Evolutionary conservation across 768 basidiomycete genomes (phyloP), one percentile per base, ranked within the genome.

Genomic region (Phaeotremella skinneri): DNA sequence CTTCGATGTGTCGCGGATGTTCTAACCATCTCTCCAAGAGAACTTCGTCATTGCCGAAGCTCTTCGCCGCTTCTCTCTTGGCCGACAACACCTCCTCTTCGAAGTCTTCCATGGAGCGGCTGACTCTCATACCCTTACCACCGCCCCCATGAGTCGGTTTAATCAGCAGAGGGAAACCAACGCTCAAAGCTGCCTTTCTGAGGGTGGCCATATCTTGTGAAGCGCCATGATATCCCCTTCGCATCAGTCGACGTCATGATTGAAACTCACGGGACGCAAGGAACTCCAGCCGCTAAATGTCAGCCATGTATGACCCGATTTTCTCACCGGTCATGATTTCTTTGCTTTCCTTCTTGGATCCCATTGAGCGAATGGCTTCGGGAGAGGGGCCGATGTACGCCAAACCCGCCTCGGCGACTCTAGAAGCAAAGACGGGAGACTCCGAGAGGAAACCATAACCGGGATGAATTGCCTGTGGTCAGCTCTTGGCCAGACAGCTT

Each of bases 91-190:
- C 80, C 2, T 88, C 87, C 61, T 91, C 89, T 61, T 82, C 78
- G 67, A 97, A 94, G 16, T 86, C 85, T 41, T 81, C 80, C n/a
- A 82, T 77, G 2, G 83, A 81, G 23, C 83, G 78, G 2, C 91
- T 90, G 9, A 85, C 85, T 42, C 91, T 86, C 91, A 96, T 96
- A 42, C 92, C 92, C 74, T 96, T 96, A 1, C 92, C 93, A 4
- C 92, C 92, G 17, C 92, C 93, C 25, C 93, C 92, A 64, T 93
- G 88, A 47, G 92, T 87, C n/a, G 92, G 93, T 73, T 97, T 97
- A 78, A 97, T 96, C 27, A 97, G 80, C 1, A 94, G 88, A 26
- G 92, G 92, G 70, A 89, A 94, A 11, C 88, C 90, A 29, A 92
- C 90, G 58, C 83, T 79, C 68, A 84, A 79, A 0, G 91, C 87